These are phyloP conservation scores for Candida succiphila DNA, from an alignment of 805 yeast genomes.

Conservation along the genomic window DNA sequence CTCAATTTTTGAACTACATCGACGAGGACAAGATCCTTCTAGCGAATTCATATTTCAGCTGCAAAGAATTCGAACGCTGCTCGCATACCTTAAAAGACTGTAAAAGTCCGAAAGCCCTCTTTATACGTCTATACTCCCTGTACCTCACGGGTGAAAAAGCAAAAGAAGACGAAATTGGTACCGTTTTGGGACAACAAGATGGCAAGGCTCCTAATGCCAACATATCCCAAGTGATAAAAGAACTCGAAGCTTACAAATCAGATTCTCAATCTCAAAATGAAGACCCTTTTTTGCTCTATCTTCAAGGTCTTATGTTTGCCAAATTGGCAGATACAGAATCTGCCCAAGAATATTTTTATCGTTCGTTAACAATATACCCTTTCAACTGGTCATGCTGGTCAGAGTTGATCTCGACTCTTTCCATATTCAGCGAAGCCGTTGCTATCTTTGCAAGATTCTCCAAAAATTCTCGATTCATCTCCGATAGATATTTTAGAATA, in stretches of 20 bases:
- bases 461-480: constrained; percentile 22
- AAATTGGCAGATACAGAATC: constrained; percentile 48
- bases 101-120: constrained; percentile 39
- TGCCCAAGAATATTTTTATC: constrained; percentile 54
- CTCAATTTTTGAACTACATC: constrained; percentile 14
- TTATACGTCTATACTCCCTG: constrained; percentile 58
- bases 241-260: constrained; percentile 25
- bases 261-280: constrained; percentile 6
- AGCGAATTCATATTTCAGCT: constrained; percentile 68
- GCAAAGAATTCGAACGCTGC: constrained; percentile 79
- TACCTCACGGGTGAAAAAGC: constrained; percentile 72
- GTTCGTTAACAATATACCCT: constrained; percentile 60
- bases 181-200: constrained; percentile 39
- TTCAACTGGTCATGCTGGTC: constrained; percentile 93
- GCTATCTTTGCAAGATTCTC: constrained; percentile 27
- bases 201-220: constrained; percentile 19
- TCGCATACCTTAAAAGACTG: constrained; percentile 46
- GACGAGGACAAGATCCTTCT: constrained; percentile 41
- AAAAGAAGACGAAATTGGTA: constrained; percentile 62
- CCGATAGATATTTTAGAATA: constrained; percentile 15
- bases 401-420: constrained; percentile 57
- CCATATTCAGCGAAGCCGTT: constrained; percentile 51
- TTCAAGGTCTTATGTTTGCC: constrained; percentile 59
- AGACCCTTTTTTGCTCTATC: constrained; percentile 59
- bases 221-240: constrained; percentile 27